A percentile compares a stretch with the other conserved stretches of the same genome.
phyloP scores from a whole-genome alignment of 805 yeast species.

The Kluyveromyces nonfermentans region DNA sequence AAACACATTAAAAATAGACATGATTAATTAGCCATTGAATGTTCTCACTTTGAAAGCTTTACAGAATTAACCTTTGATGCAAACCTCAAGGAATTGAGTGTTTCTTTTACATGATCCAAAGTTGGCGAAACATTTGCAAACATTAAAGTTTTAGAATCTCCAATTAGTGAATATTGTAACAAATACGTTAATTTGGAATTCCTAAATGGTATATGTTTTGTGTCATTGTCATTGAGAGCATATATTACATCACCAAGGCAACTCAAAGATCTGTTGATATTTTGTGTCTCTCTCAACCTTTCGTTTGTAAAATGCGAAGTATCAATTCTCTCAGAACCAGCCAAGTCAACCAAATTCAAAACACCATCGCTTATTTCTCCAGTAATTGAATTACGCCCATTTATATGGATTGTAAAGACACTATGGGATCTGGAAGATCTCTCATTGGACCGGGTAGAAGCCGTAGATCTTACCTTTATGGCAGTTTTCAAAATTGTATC shows the following conservation, averaged over 20 bases:
- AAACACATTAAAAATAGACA: no score
- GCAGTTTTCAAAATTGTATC: conserved; percentile 44
- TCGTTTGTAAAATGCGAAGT: conserved; percentile 73
- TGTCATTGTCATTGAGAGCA: conserved; percentile 62
- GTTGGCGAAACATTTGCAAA: conserved; percentile 80
- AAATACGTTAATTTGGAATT: conserved; percentile 88
- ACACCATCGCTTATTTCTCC: conserved; percentile 46
- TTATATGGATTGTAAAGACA: conserved; percentile 55
- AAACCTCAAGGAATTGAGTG: conserved; percentile 76
- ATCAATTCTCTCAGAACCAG: conserved; percentile 84
- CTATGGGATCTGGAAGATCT: conserved; percentile 89
- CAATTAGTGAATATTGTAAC: conserved; percentile 74
- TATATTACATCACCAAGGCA: conserved; percentile 84
- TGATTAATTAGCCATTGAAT: no score
- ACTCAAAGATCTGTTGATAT: conserved; percentile 81
- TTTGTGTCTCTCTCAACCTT: conserved; percentile 75
- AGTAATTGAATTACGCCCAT: conserved; percentile 43
- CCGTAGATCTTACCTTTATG: conserved; percentile 57
- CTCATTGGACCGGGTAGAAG: conserved; percentile 71
- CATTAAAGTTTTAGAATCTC: conserved; percentile 85
- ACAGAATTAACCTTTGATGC: conserved; percentile 76
- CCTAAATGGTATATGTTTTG: conserved; percentile 78
- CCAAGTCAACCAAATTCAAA: conserved; percentile 78
- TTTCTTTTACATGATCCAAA: conserved; percentile 55
- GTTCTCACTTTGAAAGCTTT: conserved; percentile 8